These are phyloP conservation scores for Penicillium sp. DNA, from an alignment of 2,329 filamentous ascomycete genomes.

Conservation along the genomic window DNA sequence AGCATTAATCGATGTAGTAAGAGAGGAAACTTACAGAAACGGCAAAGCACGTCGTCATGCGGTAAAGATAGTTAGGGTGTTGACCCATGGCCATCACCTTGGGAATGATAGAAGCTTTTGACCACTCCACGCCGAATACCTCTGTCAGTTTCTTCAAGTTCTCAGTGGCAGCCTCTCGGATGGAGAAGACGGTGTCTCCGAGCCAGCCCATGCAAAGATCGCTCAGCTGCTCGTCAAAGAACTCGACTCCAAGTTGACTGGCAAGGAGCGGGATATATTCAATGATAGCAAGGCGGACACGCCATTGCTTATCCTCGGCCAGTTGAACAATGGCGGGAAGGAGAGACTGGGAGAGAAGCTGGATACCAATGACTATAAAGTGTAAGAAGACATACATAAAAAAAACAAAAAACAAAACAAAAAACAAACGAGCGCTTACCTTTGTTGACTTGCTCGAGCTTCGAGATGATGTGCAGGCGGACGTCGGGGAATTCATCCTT, in stretches of 20 bases:
- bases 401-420: too few relatives aligned
- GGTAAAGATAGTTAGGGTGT: slow-evolving; percentile 97
- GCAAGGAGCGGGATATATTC: slow-evolving; percentile 97
- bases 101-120: slow-evolving; percentile 92
- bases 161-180: slow-evolving; percentile 93
- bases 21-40: slow-evolving; percentile 72
- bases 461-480: slow-evolving; percentile 98
- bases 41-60: slow-evolving; percentile 99
- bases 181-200: slow-evolving; percentile 97
- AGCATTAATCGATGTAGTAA: slow-evolving; percentile 20
- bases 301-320: slow-evolving; percentile 99
- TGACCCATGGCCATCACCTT: slow-evolving; percentile 99
- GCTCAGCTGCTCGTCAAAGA: slow-evolving; percentile 97
- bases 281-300: slow-evolving; percentile 95
- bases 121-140: slow-evolving; percentile 98
- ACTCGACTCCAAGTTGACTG: slow-evolving; percentile 91
- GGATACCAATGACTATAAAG: slow-evolving; percentile 84
- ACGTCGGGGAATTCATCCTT: slow-evolving; percentile 99
- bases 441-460: slow-evolving; percentile 96
- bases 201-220: slow-evolving; percentile 98
- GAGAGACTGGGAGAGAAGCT: slow-evolving; percentile 91
- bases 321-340: slow-evolving; percentile 96
- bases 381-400: neutral
- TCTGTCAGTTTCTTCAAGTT: slow-evolving; percentile 98
- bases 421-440: slow-evolving; percentile 50